phyloP scores from a whole-genome alignment of 2,329 filamentous ascomycete species.

The Aspergillus puulaauensis region DNA sequence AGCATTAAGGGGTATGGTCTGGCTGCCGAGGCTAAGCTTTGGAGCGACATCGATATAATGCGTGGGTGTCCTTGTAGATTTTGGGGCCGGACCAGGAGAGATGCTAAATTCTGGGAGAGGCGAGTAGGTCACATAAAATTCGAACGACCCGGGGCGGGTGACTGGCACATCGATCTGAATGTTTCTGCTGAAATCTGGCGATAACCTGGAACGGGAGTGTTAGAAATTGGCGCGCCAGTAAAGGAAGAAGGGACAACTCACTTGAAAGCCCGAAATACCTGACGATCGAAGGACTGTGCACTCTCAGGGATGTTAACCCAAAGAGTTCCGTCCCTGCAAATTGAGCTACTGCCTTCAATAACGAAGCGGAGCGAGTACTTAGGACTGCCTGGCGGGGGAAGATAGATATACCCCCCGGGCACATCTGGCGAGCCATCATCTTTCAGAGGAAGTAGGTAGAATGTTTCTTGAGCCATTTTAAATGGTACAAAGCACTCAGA shows the following conservation, averaged over 20 bases:
- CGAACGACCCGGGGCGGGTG: conserved; percentile 78
- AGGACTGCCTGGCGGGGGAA: conserved; percentile 73
- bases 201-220: conserved; percentile 54
- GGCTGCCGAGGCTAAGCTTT: conserved; percentile 69
- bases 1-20: conserved; percentile 76
- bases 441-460: conserved; percentile 82
- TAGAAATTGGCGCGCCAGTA: conserved; percentile 13
- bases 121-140: conserved; percentile 90
- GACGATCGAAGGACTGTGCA: conserved; percentile 72
- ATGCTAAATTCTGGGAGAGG: conserved; percentile 77
- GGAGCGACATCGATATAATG: conserved; percentile 97
- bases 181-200: conserved; percentile 87
- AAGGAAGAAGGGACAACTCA: conserved; percentile 46
- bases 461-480: conserved; percentile 5
- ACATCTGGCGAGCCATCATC: conserved; percentile 92
- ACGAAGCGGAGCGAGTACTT: conserved; percentile 80
- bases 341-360: conserved; percentile 91
- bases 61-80: conserved; percentile 67
- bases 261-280: conserved; percentile 85
- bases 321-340: conserved; percentile 88
- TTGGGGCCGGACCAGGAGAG: conserved; percentile 48
- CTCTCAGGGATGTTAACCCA: conserved; percentile 93
- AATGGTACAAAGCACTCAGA: not conserved
- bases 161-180: conserved; percentile 90
- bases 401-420: conserved; percentile 84